Conservation (phyloP, 768 basidiomycete genomes). For the Chiua virens region DNA sequence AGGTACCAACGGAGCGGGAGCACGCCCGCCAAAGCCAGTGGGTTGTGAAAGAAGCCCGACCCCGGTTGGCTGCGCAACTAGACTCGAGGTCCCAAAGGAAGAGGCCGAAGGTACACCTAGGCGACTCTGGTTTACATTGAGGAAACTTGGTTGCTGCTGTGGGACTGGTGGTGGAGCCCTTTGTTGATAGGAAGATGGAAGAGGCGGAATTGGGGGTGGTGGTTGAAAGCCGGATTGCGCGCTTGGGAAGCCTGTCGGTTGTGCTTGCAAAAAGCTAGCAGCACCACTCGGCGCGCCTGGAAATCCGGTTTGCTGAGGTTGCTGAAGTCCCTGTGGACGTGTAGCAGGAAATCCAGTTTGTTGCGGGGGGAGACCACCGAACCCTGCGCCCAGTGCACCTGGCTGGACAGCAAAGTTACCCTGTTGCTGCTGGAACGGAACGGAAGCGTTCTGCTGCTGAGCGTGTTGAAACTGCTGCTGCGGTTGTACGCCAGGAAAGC, state of each 20-base stretch:
- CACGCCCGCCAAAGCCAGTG: conserved; percentile 50
- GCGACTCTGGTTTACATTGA: conserved; percentile 54
- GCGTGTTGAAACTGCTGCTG: conserved; percentile 44
- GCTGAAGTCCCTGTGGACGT: conserved; percentile 40
- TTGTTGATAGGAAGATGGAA: conserved; percentile 62
- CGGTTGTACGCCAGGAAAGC: conserved; percentile 49
- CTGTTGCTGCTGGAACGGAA: conserved; percentile 46
- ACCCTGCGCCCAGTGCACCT: conserved; percentile 30
- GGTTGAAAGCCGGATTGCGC: conserved; percentile 33
- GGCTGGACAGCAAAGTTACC: conserved; percentile 28
- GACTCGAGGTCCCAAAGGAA: conserved; percentile 10
- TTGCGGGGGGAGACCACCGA: conserved; percentile 55
- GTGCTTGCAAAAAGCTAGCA: conserved; percentile 43
- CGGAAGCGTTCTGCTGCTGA: conserved; percentile 29
- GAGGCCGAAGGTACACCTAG: conserved; percentile 32
- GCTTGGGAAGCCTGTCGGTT: conserved; percentile 50
- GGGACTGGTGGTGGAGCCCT: conserved; percentile 39
- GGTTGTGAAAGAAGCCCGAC: conserved; percentile 27
- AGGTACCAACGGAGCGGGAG: conserved; percentile 52
- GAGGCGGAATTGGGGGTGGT: conserved; percentile 59
- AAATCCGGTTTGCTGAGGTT: conserved; percentile 47
- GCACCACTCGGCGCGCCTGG: conserved; percentile 33
- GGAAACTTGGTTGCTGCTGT: conserved; percentile 47
- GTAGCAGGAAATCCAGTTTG: conserved; percentile 52
- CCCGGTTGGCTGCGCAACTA: conserved; percentile 23